These are phyloP conservation scores for Trametes versicolor DNA, from an alignment of 1,284 basidiomycete species.

Conservation along the genomic window DNA sequence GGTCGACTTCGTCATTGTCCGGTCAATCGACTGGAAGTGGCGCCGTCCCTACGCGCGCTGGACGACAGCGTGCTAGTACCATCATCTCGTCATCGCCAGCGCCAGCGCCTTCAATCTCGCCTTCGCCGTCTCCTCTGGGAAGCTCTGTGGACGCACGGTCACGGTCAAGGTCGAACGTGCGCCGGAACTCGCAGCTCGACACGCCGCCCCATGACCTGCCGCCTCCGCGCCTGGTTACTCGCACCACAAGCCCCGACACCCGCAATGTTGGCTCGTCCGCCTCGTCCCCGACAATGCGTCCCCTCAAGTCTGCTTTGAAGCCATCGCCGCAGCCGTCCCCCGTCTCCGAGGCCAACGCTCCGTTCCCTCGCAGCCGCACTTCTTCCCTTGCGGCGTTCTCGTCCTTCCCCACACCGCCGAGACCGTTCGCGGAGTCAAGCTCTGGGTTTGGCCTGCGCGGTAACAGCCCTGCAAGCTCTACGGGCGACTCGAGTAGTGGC, in stretches of 20 bases:
- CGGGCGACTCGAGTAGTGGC: conserved; percentile 80
- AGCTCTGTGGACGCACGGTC: conserved; percentile 15
- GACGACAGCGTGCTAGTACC: conserved; percentile 36
- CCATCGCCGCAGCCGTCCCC: conserved; percentile 25
- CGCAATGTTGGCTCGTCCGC: conserved; percentile 11
- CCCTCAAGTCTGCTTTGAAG: conserved; percentile 31
- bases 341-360: conserved; percentile 5
- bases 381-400: conserved; percentile 24
- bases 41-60: not conserved
- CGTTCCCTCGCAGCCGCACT: conserved; percentile 18
- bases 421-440: conserved; percentile 54
- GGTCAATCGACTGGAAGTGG: conserved; percentile 16
- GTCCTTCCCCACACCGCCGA: conserved; percentile 40
- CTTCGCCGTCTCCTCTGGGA: conserved; percentile 25
- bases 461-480: conserved; percentile 80
- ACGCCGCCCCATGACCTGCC: conserved; percentile 22
- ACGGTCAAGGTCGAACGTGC: conserved; percentile 19
- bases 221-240: conserved; percentile 27
- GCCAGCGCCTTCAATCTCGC: conserved; percentile 21
- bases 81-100: conserved; percentile 26
- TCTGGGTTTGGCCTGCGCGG: conserved; percentile 44
- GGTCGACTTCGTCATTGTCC: conserved; percentile 20
- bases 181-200: conserved; percentile 13
- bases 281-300: conserved; percentile 14
- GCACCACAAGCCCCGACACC: conserved; percentile 21